These are phyloP conservation scores for Magnaporthiopsis incrustans DNA, from an alignment of 2,329 filamentous ascomycete species.

Conservation along the genomic window DNA sequence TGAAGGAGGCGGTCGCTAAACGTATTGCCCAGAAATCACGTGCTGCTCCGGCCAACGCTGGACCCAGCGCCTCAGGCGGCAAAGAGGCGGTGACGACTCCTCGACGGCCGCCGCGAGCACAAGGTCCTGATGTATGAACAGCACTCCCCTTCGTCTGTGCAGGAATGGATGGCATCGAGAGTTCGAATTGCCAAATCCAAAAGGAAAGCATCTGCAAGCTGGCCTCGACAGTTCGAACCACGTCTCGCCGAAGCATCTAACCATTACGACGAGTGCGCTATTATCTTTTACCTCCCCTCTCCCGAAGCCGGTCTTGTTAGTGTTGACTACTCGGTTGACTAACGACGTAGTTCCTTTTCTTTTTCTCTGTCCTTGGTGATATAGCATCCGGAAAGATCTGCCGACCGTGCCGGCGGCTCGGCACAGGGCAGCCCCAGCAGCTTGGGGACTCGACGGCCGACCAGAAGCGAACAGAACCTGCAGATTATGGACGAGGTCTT, in stretches of 20 bases:
- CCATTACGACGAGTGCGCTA: background rate
- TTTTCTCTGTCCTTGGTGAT: background rate
- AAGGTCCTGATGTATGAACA: slow-evolving; percentile 1
- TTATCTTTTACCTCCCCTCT: background rate
- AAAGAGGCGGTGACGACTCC: background rate
- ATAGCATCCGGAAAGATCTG: too few species aligned
- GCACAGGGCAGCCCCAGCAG: too few species aligned
- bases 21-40: background rate
- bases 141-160: background rate
- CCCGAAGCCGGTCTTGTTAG: background rate
- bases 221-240: background rate
- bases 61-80: too few species aligned
- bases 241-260: background rate
- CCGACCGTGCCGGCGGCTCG: too few species aligned
- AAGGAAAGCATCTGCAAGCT: background rate
- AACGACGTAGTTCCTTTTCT: background rate
- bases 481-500: background rate
- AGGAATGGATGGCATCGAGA: background rate
- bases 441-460: background rate
- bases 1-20: background rate
- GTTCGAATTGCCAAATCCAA: background rate
- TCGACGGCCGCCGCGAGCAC: background rate
- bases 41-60: too few species aligned
- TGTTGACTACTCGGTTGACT: background rate
- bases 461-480: background rate